Evolutionary conservation across 495 filamentous ascomycete species (phyloP), one percentile per base, ranked within the genome.

Genomic region (Jackrogersella minutella): DNA sequence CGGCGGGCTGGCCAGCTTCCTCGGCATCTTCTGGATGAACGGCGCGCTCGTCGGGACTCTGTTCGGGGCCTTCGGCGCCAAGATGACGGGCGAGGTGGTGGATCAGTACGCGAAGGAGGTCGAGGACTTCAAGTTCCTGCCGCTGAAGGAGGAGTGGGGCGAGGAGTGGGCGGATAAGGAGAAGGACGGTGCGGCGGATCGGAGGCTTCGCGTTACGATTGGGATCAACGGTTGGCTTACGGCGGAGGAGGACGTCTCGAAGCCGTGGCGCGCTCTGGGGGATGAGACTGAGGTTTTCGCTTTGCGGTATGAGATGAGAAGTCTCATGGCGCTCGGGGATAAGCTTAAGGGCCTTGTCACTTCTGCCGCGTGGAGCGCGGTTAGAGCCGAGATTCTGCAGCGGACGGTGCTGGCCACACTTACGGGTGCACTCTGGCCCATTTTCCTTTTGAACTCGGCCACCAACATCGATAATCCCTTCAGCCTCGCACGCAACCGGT

Each of bases 11-110:
- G 92, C 93, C 1, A 90, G 90, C 2, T 94, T 94, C 60, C 74
- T 97, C 7, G 93, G 93, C 6, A 85, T 91, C 11, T 82, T 97
- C 46, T 93, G 92, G 56, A 86, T 91, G 64, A 94, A 91, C 62
- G 85, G 89, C 2, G 89, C 93, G 4, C 74, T 97, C 8, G 91
- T 97, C 1, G 93, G 93, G 1, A 86, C 91, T 8, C 75, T 97
- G 0, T 97, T 97, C 72, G 93, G 93, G 1, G 93, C 92, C 0
- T 94, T 94, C 60, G 93, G 93, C 0, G 93, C 89, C 0, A 84
- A 86, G 34, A 96, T 96, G 93, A 96, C 92, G 21, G 80, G 92
- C 4, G 81, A 88, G 61, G 90, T 93, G 84, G 88, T 95, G 76
- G 91, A 95, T 62, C 84, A 87, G 60, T 96, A 96, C 73, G 93